phyloP scores from a whole-genome alignment of 2,329 filamentous ascomycete species.

The Thermomyces lanuginosus region DNA sequence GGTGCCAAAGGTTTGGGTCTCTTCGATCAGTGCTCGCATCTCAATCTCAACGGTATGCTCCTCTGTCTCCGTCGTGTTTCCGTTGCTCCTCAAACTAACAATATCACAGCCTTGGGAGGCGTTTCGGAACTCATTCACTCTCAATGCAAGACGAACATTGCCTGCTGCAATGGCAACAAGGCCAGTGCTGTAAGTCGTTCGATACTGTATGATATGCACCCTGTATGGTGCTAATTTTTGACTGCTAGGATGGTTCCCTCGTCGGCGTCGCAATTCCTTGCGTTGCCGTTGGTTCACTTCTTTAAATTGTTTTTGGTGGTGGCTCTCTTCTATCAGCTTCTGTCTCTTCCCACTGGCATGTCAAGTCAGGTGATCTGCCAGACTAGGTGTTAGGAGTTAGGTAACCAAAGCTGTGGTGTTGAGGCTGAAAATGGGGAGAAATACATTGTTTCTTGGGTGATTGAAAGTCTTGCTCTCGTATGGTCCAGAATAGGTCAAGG shows the following conservation, averaged over 20 bases:
- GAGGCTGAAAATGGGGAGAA: no score
- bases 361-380: no score
- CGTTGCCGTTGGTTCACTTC: conserved; percentile 22
- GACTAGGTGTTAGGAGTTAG: no score
- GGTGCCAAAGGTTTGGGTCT: conserved; percentile 20
- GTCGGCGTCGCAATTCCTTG: conserved; percentile 23
- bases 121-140: conserved; percentile 21
- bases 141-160: conserved; percentile 27
- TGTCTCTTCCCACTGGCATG: conserved; percentile 4
- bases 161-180: conserved; percentile 23
- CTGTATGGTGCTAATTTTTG: no score
- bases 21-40: conserved; percentile 28
- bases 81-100: conserved; percentile 4
- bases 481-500: no score
- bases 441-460: no score
- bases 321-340: conserved; percentile 1
- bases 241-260: conserved; percentile 19
- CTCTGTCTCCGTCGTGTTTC: not conserved
- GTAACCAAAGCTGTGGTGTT: no score
- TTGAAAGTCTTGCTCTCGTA: no score
- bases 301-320: conserved; percentile 17
- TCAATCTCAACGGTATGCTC: conserved; percentile 17
- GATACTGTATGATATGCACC: no score
- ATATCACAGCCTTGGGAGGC: conserved; percentile 13
- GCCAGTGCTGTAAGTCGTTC: conserved; percentile 14